Base-by-base conservation (phyloP, 108 stramenopile species). In the Discostella pseudostelligera region DNA sequence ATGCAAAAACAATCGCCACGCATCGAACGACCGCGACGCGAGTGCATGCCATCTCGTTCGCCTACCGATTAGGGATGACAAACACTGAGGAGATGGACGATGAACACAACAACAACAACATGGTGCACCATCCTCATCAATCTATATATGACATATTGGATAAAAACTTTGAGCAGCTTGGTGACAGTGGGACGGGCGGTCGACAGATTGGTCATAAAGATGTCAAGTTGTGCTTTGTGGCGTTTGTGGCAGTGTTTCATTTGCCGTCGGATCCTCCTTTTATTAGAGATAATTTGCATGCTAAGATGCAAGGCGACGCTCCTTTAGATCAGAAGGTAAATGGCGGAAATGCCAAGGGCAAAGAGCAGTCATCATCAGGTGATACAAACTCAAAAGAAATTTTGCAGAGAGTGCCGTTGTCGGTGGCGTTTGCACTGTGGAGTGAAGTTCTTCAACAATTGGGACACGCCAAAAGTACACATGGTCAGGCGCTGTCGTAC, bases 171-270 rank as follows among this genome's bases (percentile, higher is more conserved):
- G 66, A 71, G 39, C 65, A 76, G 49, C 59, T 78, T 35, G 69
- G 66, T 8, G 63, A 76, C 32, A 50, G 53, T 32, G 40, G 21
- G 35, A 56, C 36, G 28, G 26, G 56, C 13, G 51, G 53, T 54
- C 11, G 26, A 9, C 24, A 20, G 29, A 67, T 79, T 47, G 50
- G 56, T 16, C 62, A 69, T 11, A 39, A 56, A n/a, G 78, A 79
- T 69, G 69, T 79, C 24, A 66, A 81, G 36, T 50, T 81, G 65
- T 81, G 80, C 40, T 81, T 81, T 69, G 71, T 73, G 3, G 80
- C 80, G 14, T 78, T 81, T 68, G 71, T 78, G 4, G 69, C 62
- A 28, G 74, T 74, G 32, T 80, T 80, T 65, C 55, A 59, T 45
- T 48, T 68, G 8, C 63, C 69, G 12, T 46, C 55, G 39, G 72